Conservation (phyloP, 2,329 filamentous ascomycete genomes). For the Aspergillus quadricinctus region DNA sequence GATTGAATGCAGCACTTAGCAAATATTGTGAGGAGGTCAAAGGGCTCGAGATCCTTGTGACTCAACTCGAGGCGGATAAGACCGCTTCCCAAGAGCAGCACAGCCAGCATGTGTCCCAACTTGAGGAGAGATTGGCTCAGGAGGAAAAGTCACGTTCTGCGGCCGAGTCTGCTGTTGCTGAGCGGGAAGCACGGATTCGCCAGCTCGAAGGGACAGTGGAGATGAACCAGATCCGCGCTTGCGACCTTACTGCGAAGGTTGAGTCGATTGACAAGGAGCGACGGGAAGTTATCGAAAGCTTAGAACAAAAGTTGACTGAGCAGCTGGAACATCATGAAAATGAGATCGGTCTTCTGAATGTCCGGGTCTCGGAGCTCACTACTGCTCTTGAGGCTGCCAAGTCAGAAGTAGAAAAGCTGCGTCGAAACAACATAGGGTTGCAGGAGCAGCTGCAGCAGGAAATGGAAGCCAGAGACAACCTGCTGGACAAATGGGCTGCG, state of each 20-base stretch:
- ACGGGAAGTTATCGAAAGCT: conserved; percentile 15
- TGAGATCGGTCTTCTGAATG: conserved; percentile 38
- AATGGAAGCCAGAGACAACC: conserved; percentile 30
- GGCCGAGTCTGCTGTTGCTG: conserved; percentile 33
- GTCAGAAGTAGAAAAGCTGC: conserved; percentile 34
- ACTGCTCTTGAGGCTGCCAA: conserved; percentile 36
- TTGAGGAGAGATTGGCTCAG: conserved; percentile 31
- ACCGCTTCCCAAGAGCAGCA: conserved; percentile 24
- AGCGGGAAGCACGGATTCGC: conserved; percentile 33
- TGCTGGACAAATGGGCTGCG: conserved; percentile 31
- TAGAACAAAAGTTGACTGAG: conserved; percentile 21
- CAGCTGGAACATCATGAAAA: conserved; percentile 27
- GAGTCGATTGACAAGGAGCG: conserved; percentile 31
- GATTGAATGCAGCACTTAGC: conserved; percentile 39
- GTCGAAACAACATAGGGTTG: conserved; percentile 31
- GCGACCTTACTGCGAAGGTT: conserved; percentile 32
- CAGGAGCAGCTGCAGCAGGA: conserved; percentile 36
- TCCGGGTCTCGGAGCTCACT: conserved; percentile 37
- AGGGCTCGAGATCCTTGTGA: conserved; percentile 40
- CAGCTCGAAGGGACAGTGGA: conserved; percentile 33
- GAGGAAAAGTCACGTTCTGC: conserved; percentile 31
- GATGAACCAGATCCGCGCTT: conserved; percentile 30
- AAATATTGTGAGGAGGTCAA: conserved; percentile 43
- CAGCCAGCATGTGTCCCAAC: conserved; percentile 25
- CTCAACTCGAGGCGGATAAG: conserved; percentile 38